Conservation (phyloP, 2,329 filamentous ascomycete genomes). For the Xylaria sp. region DNA sequence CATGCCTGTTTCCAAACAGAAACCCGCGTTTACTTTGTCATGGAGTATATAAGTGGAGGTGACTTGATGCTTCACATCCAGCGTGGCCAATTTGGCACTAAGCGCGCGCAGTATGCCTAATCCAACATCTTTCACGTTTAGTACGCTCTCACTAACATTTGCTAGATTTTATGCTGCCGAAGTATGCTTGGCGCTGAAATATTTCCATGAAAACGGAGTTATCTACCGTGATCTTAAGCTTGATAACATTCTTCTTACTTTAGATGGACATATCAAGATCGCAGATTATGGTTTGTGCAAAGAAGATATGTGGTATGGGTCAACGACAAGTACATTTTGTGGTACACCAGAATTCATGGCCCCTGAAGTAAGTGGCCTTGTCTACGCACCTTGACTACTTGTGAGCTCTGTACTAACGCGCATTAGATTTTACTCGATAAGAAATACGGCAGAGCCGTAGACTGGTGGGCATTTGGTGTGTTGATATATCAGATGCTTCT, state of each 20-base stretch:
- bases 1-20: constrained; percentile 99
- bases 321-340: constrained; percentile 97
- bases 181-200: constrained; percentile 96
- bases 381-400: background rate
- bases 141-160: constrained; percentile 33
- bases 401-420: constrained; percentile 47
- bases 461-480: constrained; percentile 99
- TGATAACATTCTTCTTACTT: constrained; percentile 88
- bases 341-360: constrained; percentile 99
- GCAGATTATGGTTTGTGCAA: constrained; percentile 99
- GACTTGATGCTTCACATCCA: constrained; percentile 99
- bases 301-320: constrained; percentile 99
- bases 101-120: constrained; percentile 85
- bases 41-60: constrained; percentile 99
- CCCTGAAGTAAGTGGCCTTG: constrained; percentile 75
- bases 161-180: constrained; percentile 93
- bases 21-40: constrained; percentile 98
- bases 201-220: constrained; percentile 99
- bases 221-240: constrained; percentile 98
- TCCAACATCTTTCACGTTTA: background rate
- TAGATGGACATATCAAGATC: constrained; percentile 98
- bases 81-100: constrained; percentile 93
- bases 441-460: constrained; percentile 96
- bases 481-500: constrained; percentile 99
- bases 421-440: constrained; percentile 91